A percentile compares a stretch with the other conserved stretches of the same genome.
Evolutionary conservation across 75 land plant species (phyloP).

Genomic region (Azolla pinnata): DNA sequence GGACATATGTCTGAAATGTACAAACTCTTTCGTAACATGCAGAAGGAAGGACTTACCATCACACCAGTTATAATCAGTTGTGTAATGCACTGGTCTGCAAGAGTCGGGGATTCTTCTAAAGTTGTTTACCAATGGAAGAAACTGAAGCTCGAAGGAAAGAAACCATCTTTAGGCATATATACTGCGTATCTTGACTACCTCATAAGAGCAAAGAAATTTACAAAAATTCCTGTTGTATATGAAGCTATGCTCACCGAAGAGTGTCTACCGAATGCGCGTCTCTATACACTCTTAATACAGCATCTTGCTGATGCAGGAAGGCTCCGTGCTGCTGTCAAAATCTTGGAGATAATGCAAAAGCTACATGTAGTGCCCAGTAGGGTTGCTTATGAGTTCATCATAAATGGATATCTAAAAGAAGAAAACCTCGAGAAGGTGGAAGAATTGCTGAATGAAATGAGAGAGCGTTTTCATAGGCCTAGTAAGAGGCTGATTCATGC

Average conservation of each 20-base stretch:
- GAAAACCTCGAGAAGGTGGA: not conserved
- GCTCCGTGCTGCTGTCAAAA: not conserved
- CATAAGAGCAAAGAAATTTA: not conserved
- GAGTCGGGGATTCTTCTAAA: not conserved
- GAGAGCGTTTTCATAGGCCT: conserved; percentile 5
- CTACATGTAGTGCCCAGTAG: conserved; percentile 4
- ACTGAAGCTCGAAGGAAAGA: not conserved
- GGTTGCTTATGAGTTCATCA: conserved; percentile 5
- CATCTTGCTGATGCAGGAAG: conserved; percentile 1
- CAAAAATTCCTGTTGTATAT: conserved; percentile 5
- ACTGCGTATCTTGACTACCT: conserved; percentile 3
- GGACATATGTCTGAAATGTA: not conserved
- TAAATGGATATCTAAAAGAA: not conserved
- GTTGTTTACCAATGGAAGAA: not conserved
- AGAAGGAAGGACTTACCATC: not conserved
- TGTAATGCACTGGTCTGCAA: conserved; percentile 6
- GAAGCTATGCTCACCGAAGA: not conserved
- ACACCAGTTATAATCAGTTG: not conserved
- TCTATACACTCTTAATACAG: conserved; percentile 3
- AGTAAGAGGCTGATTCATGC: not conserved
- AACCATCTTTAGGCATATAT: not conserved
- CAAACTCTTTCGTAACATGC: not conserved
- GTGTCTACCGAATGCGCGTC: conserved; percentile 1
- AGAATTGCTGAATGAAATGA: conserved; percentile 1
- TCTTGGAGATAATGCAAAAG: conserved; percentile 1